Evolutionary conservation across 305 asterid species (phyloP), one percentile per base, ranked within the genome.

Genomic region (Fraxinus angustifolia): DNA sequence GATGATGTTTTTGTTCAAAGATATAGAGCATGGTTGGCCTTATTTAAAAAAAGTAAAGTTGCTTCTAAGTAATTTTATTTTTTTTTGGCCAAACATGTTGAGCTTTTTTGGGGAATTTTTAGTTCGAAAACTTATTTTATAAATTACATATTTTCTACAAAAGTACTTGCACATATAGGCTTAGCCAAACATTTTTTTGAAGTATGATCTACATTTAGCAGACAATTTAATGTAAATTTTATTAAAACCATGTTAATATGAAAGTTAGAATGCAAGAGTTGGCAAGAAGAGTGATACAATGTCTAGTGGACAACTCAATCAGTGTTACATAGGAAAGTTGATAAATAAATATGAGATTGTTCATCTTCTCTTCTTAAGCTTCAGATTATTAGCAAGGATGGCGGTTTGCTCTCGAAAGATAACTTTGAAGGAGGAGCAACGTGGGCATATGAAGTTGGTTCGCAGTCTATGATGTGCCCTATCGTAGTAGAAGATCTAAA

Each of bases 371-470:
- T 45, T 45, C 58, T 56, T 34, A 62, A 83, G 19, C 76, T 21
- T 83, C 91, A 91, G 96, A 84, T 89, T 60, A 78, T 87, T 76
- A 75, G 91, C 77, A 88, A 89, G 83, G 97, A 88, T 76, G 93
- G 90, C 8, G 88, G 91, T 42, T 73, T 88, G 67, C 86, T 87
- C 71, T 72, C 83, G 75, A 90, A 86, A 85, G 94, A 88, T 75
- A 88, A 87, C 80, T 84, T 82, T 75, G 94, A 89, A 75, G 93
- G 93, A 38, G 96, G 97, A 79, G 96, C 93, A 40, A 93, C 96
- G 0, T 93, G 97, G 97, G 97, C 93, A 6, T 91, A 89, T 79
- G 97, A 93, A 90, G 88, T 93, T 17, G 97, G 97, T 16, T 88
- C 92, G 4, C 92, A 90, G 79, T 87, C 94, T 60, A 89, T 81